Evolutionary conservation across 768 basidiomycete species (phyloP).

Genomic region (Auricularia cornea): DNA sequence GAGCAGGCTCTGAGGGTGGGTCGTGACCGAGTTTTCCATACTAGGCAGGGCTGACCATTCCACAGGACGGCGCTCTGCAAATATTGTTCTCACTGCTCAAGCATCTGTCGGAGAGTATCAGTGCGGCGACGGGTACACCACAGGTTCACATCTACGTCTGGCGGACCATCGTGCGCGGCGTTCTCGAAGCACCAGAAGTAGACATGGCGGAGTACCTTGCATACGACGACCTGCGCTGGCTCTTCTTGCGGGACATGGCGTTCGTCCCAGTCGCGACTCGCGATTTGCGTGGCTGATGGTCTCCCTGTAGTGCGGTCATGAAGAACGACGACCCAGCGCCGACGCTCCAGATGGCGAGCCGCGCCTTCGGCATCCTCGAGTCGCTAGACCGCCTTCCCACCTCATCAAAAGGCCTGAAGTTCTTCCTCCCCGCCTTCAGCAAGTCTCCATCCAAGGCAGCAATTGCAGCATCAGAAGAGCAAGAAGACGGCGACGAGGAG

Average conservation of each 20-base stretch:
- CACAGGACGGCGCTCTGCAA: constrained; percentile 59
- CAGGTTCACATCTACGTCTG: constrained; percentile 66
- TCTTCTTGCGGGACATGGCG: constrained; percentile 68
- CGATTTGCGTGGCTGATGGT: background rate
- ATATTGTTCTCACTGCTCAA: constrained; percentile 72
- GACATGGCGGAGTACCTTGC: constrained; percentile 58
- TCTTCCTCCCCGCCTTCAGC: constrained; percentile 71
- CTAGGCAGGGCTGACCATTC: too few species aligned
- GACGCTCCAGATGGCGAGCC: constrained; percentile 37
- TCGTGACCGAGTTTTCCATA: constrained; percentile 1
- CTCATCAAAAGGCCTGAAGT: constrained; percentile 58
- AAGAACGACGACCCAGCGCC: constrained; percentile 20
- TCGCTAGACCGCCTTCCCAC: constrained; percentile 67
- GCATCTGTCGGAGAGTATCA: constrained; percentile 48
- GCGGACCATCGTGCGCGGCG: constrained; percentile 49
- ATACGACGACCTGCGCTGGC: constrained; percentile 81
- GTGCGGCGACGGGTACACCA: constrained; percentile 34
- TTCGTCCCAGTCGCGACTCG: constrained; percentile 36
- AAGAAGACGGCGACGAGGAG: constrained; percentile 24
- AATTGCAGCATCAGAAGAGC: constrained; percentile 26
- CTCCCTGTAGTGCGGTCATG: constrained; percentile 8
- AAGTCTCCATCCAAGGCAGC: constrained; percentile 33
- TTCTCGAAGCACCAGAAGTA: constrained; percentile 55
- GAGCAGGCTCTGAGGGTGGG: constrained; percentile 69
- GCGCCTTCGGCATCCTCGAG: constrained; percentile 59